A percentile compares a stretch with the other conserved stretches of the same genome.
Evolutionary conservation across 768 basidiomycete species (phyloP).

Genomic region (Clathrus columnatus): DNA sequence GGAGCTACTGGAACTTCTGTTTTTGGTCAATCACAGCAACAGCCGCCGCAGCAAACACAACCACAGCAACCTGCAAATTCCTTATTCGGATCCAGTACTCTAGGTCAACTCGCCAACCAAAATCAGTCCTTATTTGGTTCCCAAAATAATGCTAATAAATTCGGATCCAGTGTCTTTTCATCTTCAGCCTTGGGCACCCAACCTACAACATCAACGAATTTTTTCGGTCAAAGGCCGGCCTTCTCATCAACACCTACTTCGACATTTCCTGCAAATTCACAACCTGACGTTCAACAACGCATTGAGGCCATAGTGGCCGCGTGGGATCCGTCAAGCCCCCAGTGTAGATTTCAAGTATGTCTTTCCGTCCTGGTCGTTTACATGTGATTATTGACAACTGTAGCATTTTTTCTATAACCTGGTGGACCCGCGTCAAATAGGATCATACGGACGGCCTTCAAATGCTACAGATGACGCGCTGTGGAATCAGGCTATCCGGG

Average conservation of each 20-base stretch:
- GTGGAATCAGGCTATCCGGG: constrained; percentile 72
- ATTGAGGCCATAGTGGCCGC: constrained; percentile 59
- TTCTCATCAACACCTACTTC: constrained; percentile 20
- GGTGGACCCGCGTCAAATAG: constrained; percentile 60
- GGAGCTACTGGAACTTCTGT: constrained; percentile 15
- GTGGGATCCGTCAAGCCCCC: constrained; percentile 60
- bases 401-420: constrained; percentile 83
- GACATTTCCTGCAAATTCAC: background rate
- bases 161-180: constrained; percentile 10
- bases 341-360: constrained; percentile 75
- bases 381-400: background rate
- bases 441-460: constrained; percentile 58
- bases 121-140: constrained; percentile 22
- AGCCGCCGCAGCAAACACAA: constrained; percentile 20
- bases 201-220: constrained; percentile 19
- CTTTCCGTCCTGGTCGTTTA: background rate
- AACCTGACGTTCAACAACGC: constrained; percentile 41
- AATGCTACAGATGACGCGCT: constrained; percentile 62
- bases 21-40: constrained; percentile 24
- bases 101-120: constrained; percentile 15
- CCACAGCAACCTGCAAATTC: constrained; percentile 15
- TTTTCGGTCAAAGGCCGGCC: constrained; percentile 31
- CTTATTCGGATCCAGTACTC: constrained; percentile 20
- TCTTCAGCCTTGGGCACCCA: constrained; percentile 26
- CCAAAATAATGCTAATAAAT: constrained; percentile 8